phyloP scores from a whole-genome alignment of 306 rosid species.

The Vachellia pachyceras region DNA sequence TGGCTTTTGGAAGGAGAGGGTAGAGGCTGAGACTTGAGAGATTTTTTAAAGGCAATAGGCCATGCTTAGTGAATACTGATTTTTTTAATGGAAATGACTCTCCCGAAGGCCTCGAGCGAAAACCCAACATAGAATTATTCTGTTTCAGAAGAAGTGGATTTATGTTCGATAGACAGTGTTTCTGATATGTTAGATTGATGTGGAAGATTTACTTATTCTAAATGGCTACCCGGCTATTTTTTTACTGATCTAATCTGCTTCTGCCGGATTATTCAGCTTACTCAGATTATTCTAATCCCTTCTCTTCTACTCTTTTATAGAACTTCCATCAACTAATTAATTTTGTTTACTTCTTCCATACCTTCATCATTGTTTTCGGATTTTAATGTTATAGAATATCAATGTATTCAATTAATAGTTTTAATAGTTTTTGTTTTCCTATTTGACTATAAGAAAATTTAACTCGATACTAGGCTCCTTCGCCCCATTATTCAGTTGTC shows the following conservation, averaged over 20 bases:
- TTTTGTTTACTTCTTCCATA: constrained; percentile 24
- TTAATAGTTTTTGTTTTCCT: no score
- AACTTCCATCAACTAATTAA: constrained; percentile 3
- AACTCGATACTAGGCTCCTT: background rate
- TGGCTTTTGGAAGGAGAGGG: background rate
- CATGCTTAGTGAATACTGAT: background rate
- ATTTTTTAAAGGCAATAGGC: background rate
- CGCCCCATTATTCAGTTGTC: background rate
- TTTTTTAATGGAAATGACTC: background rate
- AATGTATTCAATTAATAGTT: no score
- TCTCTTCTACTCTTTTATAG: background rate
- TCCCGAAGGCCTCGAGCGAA: background rate
- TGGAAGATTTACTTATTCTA: background rate
- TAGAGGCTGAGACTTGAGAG: background rate
- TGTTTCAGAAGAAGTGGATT: constrained; percentile 9
- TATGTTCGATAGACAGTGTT: constrained; percentile 19
- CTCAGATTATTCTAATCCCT: constrained; percentile 7
- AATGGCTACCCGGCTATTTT: background rate
- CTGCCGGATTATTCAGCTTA: constrained; percentile 2
- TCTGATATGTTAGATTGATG: constrained; percentile 5
- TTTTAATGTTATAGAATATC: no score
- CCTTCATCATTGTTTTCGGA: background rate
- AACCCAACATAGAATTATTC: background rate
- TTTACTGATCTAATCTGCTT: constrained; percentile 1
- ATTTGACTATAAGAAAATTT: no score